Evolutionary conservation across 352 stramenopile species (phyloP).

Genomic region (Phytopythium sindhum): DNA sequence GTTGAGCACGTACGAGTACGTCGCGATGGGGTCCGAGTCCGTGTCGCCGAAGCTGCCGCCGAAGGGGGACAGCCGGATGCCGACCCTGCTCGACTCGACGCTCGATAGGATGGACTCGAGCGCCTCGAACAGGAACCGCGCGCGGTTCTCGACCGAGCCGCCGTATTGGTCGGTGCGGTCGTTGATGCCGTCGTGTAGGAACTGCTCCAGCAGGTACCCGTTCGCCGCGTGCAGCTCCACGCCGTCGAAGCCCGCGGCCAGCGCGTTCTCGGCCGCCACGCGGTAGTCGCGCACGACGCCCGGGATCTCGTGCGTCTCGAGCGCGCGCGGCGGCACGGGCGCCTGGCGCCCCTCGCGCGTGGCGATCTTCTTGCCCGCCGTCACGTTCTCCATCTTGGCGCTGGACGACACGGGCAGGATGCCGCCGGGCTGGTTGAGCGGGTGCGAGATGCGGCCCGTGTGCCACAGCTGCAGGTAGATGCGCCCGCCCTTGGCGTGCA

Average conservation of each 20-base stretch:
- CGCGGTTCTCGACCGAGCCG: constrained; percentile 82
- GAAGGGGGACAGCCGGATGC: constrained; percentile 45
- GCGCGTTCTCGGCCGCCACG: constrained; percentile 49
- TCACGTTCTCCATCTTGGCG: constrained; percentile 29
- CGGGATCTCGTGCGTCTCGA: constrained; percentile 75
- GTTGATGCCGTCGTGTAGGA: constrained; percentile 84
- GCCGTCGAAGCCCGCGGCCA: constrained; percentile 87
- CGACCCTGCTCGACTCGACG: constrained; percentile 31
- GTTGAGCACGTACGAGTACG: constrained; percentile 50
- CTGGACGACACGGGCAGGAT: constrained; percentile 60
- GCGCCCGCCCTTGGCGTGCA: constrained; percentile 71
- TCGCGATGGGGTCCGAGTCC: constrained; percentile 39
- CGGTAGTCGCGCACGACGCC: constrained; percentile 69
- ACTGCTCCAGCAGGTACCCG: constrained; percentile 92
- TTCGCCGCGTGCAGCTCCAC: constrained; percentile 90
- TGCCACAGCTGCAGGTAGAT: constrained; percentile 91
- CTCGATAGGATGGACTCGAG: constrained; percentile 52
- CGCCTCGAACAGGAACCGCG: constrained; percentile 70
- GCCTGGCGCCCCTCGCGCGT: constrained; percentile 41
- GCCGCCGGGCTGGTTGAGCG: constrained; percentile 52
- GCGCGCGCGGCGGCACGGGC: constrained; percentile 47
- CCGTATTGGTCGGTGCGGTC: constrained; percentile 84
- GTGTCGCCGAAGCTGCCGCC: constrained; percentile 44
- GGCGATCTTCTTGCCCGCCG: constrained; percentile 30
- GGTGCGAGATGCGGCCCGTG: constrained; percentile 70